Conservation (phyloP, 1,139 yeast species). For the Hansenula sp. region DNA sequence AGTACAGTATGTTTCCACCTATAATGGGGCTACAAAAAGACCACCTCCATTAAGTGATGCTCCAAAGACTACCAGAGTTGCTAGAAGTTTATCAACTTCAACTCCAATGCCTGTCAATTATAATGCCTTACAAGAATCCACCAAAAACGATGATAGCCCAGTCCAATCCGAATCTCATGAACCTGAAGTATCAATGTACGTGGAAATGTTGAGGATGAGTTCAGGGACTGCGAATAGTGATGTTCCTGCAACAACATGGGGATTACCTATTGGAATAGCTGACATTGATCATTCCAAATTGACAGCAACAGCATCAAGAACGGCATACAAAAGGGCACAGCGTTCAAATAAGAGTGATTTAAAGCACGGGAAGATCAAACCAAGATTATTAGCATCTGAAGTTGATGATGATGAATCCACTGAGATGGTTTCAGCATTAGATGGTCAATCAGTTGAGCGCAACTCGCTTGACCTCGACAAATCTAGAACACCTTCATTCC, state of each 20-base stretch:
- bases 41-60: constrained; percentile 29
- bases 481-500: constrained; percentile 10
- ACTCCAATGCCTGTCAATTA: constrained; percentile 8
- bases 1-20: constrained; percentile 24
- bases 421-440: constrained; percentile 1
- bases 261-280: constrained; percentile 63
- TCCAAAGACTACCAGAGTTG: constrained; percentile 27
- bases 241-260: constrained; percentile 52
- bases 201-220: constrained; percentile 44
- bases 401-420: constrained; percentile 57
- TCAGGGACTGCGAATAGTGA: constrained; percentile 49
- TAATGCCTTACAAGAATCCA: constrained; percentile 16
- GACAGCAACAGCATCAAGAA: constrained; percentile 8
- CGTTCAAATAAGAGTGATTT: constrained; percentile 39
- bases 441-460: constrained; percentile 10
- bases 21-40: constrained; percentile 19
- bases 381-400: constrained; percentile 74
- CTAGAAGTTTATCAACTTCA: constrained; percentile 27
- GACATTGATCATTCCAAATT: constrained; percentile 29
- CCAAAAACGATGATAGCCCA: constrained; percentile 2
- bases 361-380: constrained; percentile 70
- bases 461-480: constrained; percentile 14
- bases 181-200: constrained; percentile 55
- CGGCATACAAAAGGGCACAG: constrained; percentile 13
- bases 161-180: constrained; percentile 23